Evolutionary conservation across 2,329 filamentous ascomycete genomes (phyloP).

Genomic region (Claviceps digitariae): DNA sequence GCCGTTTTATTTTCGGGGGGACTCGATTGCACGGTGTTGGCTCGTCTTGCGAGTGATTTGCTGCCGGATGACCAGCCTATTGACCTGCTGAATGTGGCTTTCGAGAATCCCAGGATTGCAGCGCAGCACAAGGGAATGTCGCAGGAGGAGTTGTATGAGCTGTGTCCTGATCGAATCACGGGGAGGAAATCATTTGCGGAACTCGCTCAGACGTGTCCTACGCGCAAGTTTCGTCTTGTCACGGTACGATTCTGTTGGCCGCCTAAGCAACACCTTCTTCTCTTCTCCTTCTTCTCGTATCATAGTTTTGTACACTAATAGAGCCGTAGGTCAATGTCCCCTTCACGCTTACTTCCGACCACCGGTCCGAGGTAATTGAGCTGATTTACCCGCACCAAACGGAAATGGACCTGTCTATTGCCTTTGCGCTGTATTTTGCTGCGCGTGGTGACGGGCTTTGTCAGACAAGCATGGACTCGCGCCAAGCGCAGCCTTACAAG

Average conservation of each 20-base stretch:
- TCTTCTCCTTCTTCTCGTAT: background rate
- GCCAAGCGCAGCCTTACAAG: constrained; percentile 32
- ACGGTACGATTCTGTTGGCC: constrained; percentile 30
- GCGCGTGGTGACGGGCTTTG: constrained; percentile 54
- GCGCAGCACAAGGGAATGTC: constrained; percentile 31
- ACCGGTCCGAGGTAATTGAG: constrained; percentile 55
- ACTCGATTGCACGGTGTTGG: constrained; percentile 81
- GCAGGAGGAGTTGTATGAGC: constrained; percentile 48
- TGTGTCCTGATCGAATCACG: constrained; percentile 81
- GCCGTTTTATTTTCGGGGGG: constrained; percentile 90
- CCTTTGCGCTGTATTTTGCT: constrained; percentile 87
- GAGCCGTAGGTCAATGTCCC: constrained; percentile 57
- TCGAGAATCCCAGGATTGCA: constrained; percentile 75
- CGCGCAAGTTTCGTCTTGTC: constrained; percentile 69
- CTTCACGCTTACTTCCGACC: constrained; percentile 56
- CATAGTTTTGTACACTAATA: background rate
- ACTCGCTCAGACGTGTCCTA: constrained; percentile 53
- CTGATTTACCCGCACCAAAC: constrained; percentile 91
- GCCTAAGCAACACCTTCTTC: background rate
- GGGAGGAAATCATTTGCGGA: constrained; percentile 71
- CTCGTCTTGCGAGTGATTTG: constrained; percentile 65
- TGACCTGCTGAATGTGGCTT: constrained; percentile 90
- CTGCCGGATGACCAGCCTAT: constrained; percentile 55
- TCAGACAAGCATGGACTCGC: constrained; percentile 15
- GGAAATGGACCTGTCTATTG: constrained; percentile 97